Evolutionary conservation across 768 basidiomycete genomes (phyloP), one percentile per base, ranked within the genome.

Genomic region (Serendipita sp.): DNA sequence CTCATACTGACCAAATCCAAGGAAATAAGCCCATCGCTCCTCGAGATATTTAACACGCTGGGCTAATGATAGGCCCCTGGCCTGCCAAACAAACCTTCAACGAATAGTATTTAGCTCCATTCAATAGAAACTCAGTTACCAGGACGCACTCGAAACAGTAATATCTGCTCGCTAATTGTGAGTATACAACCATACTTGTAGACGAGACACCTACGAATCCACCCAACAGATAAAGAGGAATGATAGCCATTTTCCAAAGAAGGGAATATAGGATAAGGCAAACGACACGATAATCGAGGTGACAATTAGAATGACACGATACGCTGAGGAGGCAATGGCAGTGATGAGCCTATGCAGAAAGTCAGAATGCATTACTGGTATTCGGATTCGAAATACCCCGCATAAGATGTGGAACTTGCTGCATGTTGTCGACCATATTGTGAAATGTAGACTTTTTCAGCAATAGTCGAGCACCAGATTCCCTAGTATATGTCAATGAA

Each of bases 1-100:
- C 34, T 68, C 76, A 34, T 60, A 79, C 34, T 4, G 4, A 38
- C 91, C 91, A 66, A 91, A 94, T 3, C 86, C 86, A 64, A 91
- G 78, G 69, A 84, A 90, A 73, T 93, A 94, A 1, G 86, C 81
- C 91, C 91, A 94, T 43, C 90, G 81, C 72, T 91, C 88, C 73
- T 94, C 91, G 20, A 92, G 74, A 69, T 86, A 80, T 53, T 83
- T 75, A 50, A 91, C 81, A 62, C 89, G 76, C 14, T 79, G 74
- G 1, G 87, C 78, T 13, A 90, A 74, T 13, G 86, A 84, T 65
- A 84, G 68, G 1, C 87, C 87, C 14, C 84, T 81, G 7, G 87
- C 80, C 50, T 86, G 81, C 88, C 88, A 90, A 20, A 85, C 78
- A 69, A 86, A 90, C 69, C 88, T 89, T 62, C 31, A 60, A 41